phyloP scores from a whole-genome alignment of 192 early-diverging fungal species.

The Rhizophagus prolifer region DNA sequence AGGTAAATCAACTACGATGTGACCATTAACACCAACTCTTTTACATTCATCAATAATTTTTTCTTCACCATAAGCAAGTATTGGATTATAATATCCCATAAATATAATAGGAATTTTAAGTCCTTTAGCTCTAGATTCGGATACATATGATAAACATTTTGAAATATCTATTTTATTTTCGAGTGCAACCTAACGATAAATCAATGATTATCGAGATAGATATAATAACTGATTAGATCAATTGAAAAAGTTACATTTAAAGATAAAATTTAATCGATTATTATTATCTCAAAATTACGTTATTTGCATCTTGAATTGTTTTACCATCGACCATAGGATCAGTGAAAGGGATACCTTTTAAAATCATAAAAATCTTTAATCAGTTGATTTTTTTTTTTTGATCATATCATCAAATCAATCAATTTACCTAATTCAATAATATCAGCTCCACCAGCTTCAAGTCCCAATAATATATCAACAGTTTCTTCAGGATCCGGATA shows the following conservation, averaged over 20 bases:
- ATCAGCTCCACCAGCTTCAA: slow-evolving; percentile 91
- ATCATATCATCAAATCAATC: neutral
- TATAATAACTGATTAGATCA: neutral
- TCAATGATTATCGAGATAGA: neutral
- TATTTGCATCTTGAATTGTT: slow-evolving; percentile 90
- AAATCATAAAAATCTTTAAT: neutral
- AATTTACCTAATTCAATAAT: slow-evolving; percentile 88
- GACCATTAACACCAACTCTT: slow-evolving; percentile 87
- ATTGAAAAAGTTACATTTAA: neutral
- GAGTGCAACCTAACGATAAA: slow-evolving; percentile 61
- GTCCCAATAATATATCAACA: slow-evolving; percentile 80
- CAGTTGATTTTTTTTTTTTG: neutral
- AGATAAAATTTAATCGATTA: neutral
- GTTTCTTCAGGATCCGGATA: slow-evolving; percentile 80
- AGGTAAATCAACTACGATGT: slow-evolving; percentile 96
- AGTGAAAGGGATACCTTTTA: slow-evolving; percentile 86
- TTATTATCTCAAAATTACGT: slow-evolving; percentile 48
- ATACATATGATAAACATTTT: slow-evolving; percentile 78
- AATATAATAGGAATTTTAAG: slow-evolving; percentile 90
- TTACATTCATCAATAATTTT: slow-evolving; percentile 82
- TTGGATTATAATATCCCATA: slow-evolving; percentile 99
- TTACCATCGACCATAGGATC: slow-evolving; percentile 98
- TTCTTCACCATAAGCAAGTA: slow-evolving; percentile 91
- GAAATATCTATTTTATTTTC: slow-evolving; percentile 76
- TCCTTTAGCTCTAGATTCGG: slow-evolving; percentile 76